Evolutionary conservation across 208 protist genomes (phyloP).

Genomic region (Trypanosoma lewisi): DNA sequence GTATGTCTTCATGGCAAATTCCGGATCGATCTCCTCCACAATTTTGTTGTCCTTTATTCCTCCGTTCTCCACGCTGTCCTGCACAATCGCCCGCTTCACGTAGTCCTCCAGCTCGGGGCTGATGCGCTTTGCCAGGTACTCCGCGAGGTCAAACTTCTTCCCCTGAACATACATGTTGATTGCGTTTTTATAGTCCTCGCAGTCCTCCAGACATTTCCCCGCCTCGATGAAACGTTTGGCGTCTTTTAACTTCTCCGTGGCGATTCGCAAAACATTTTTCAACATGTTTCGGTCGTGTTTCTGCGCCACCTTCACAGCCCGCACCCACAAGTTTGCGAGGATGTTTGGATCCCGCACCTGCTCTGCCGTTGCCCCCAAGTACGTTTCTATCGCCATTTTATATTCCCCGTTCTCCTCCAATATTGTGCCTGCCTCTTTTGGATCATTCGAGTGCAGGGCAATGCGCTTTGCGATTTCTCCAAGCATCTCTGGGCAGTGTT

Average conservation of each 20-base stretch:
- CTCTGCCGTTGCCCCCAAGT: slow-evolving; percentile 80
- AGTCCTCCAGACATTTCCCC: slow-evolving; percentile 86
- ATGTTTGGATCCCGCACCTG: slow-evolving; percentile 58
- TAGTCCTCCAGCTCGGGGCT: slow-evolving; percentile 87
- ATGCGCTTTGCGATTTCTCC: slow-evolving; percentile 84
- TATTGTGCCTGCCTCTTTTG: slow-evolving; percentile 83
- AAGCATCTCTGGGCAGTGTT: slow-evolving; percentile 88
- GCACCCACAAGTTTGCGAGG: slow-evolving; percentile 90
- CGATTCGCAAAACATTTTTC: slow-evolving; percentile 74
- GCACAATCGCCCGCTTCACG: slow-evolving; percentile 87
- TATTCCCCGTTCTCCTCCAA: slow-evolving; percentile 94
- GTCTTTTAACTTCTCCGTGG: slow-evolving; percentile 76
- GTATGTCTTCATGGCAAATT: slow-evolving; percentile 88
- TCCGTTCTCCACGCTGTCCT: slow-evolving; percentile 83
- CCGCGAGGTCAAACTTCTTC: slow-evolving; percentile 91
- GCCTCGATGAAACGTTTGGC: slow-evolving; percentile 84
- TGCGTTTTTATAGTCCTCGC: slow-evolving; percentile 90
- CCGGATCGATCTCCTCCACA: slow-evolving; percentile 87
- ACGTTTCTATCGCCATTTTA: slow-evolving; percentile 93
- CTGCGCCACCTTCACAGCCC: slow-evolving; percentile 94
- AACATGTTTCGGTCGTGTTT: slow-evolving; percentile 87
- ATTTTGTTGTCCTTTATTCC: slow-evolving; percentile 75
- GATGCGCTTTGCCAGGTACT: slow-evolving; percentile 80
- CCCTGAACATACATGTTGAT: slow-evolving; percentile 95
- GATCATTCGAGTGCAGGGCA: slow-evolving; percentile 81